Percentiles rank a stretch among this genome's conserved stretches.
Conservation (phyloP, 306 rosid species). For the Vigna nakashimae region DNA sequence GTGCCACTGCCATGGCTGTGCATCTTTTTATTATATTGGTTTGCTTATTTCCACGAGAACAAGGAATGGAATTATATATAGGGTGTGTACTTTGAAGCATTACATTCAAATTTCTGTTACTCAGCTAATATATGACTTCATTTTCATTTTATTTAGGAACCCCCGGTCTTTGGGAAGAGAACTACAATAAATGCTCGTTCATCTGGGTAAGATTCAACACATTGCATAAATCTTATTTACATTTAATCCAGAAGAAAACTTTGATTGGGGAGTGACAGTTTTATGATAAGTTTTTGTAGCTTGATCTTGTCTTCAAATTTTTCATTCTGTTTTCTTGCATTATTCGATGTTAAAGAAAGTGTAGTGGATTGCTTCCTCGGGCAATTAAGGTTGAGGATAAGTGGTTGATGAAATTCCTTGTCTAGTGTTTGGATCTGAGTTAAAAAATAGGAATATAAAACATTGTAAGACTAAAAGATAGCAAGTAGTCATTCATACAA, state of each 20-base stretch:
- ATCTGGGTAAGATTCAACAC: constrained; percentile 65
- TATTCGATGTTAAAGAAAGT: background rate
- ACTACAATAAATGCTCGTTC: constrained; percentile 57
- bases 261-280: too few relatives aligned
- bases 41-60: background rate
- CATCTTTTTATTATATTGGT: constrained; percentile 7
- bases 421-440: too few relatives aligned
- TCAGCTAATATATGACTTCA: constrained; percentile 45
- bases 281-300: too few relatives aligned
- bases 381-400: too few relatives aligned
- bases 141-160: constrained; percentile 69
- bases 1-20: constrained; percentile 26
- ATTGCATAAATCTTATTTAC: too few relatives aligned
- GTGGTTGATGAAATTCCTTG: too few relatives aligned
- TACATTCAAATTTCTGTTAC: constrained; percentile 41
- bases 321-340: background rate
- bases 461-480: too few relatives aligned
- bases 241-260: too few relatives aligned
- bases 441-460: too few relatives aligned
- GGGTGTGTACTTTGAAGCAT: constrained; percentile 1
- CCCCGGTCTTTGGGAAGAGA: constrained; percentile 88
- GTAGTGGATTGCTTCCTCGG: background rate
- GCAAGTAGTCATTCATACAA: too few relatives aligned
- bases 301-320: background rate
- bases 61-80: background rate